Conservation (phyloP, 164 flowering plant species). For the Echeveria elegans region DNA sequence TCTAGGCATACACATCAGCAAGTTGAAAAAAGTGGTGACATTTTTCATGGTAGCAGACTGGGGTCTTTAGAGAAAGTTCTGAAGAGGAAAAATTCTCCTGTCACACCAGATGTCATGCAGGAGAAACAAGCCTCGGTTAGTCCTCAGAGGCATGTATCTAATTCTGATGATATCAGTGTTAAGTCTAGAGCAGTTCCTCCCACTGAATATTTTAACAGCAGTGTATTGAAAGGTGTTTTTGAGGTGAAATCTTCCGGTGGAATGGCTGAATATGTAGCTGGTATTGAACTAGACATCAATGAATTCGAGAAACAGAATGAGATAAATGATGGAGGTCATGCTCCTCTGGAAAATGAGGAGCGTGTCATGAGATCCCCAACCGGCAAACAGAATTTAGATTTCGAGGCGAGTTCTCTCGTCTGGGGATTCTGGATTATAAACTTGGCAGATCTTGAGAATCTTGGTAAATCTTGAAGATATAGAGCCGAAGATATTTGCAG, state of each 20-base stretch:
- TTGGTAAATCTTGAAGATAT: conserved; percentile 20
- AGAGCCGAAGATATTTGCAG: conserved; percentile 32
- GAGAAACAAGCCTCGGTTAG: conserved; percentile 18
- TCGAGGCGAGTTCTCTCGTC: conserved; percentile 36
- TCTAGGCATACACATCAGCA: conserved; percentile 33
- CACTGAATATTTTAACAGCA: not conserved
- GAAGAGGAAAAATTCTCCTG: conserved; percentile 25
- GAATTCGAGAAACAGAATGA: conserved; percentile 3
- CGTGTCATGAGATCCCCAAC: conserved; percentile 13
- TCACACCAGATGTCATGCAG: conserved; percentile 11
- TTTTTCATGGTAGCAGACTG: conserved; percentile 19
- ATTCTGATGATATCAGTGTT: conserved; percentile 17
- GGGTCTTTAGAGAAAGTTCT: conserved; percentile 22
- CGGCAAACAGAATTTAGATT: conserved; percentile 18
- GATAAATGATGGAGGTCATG: conserved; percentile 14
- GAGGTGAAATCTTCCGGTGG: conserved; percentile 12
- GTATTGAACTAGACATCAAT: not conserved
- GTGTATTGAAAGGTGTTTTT: conserved; percentile 6
- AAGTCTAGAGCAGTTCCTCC: conserved; percentile 13
- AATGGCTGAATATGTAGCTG: conserved; percentile 8
- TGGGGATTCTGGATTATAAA: conserved; percentile 21
- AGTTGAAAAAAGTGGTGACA: conserved; percentile 27
- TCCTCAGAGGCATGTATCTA: conserved; percentile 13
- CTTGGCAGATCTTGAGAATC: conserved; percentile 15
- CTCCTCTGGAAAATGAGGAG: conserved; percentile 12